Evolutionary conservation across 2,329 filamentous ascomycete species (phyloP).

Genomic region (Diaporthe helianthi): DNA sequence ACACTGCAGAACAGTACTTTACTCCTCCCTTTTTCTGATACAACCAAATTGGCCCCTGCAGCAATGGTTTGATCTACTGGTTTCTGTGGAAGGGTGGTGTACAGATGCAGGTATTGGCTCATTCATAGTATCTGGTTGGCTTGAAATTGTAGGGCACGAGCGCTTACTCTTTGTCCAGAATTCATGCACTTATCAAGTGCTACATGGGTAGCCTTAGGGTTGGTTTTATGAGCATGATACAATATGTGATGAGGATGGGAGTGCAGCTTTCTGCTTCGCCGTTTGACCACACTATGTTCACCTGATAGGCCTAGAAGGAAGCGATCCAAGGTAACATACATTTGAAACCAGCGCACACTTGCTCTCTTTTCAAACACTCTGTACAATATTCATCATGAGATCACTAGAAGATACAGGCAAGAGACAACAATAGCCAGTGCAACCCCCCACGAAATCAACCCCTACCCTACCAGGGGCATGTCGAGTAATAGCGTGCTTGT

Average conservation of each 20-base stretch:
- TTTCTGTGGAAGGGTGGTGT: too few relatives aligned
- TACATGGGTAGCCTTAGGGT: not conserved
- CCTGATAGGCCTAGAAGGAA: not conserved
- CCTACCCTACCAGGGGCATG: not conserved
- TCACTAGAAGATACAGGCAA: not conserved
- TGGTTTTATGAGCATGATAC: not conserved
- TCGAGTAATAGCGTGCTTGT: not conserved
- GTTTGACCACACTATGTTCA: not conserved
- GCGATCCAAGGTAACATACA: too few relatives aligned
- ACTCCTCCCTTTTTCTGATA: not conserved
- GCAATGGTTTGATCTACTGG: not conserved
- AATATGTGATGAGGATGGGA: not conserved
- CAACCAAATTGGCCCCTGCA: not conserved
- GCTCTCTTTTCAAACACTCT: not conserved
- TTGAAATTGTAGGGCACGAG: not conserved
- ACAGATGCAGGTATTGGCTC: not conserved
- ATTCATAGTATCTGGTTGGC: not conserved
- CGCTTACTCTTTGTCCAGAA: not conserved
- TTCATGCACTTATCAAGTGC: not conserved
- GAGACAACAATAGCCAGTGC: not conserved
- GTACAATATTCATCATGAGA: not conserved
- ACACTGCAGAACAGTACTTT: not conserved
- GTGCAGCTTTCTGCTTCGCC: not conserved
- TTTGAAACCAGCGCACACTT: not conserved
- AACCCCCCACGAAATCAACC: not conserved